Evolutionary conservation across 1,139 yeast genomes (phyloP).

Genomic region (Yamadazyma dendronema): DNA sequence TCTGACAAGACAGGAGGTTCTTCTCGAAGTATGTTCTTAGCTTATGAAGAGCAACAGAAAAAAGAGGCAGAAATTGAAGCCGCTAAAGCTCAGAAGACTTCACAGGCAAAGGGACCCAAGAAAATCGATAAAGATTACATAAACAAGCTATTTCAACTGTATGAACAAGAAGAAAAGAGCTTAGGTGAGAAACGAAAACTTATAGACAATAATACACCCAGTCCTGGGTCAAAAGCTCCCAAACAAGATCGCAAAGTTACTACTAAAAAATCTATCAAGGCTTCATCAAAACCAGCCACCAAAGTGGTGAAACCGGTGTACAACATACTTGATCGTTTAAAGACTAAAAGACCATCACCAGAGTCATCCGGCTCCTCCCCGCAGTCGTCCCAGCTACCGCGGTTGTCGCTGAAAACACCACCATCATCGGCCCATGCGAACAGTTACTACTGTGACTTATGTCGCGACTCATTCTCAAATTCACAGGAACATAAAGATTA

Average conservation of each 20-base stretch:
- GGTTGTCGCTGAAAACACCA: not conserved
- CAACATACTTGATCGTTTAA: constrained; percentile 24
- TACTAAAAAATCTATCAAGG: not conserved
- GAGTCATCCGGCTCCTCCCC: not conserved
- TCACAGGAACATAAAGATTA: constrained; percentile 41
- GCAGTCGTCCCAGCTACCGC: not conserved
- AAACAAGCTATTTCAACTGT: constrained; percentile 17
- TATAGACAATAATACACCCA: not conserved
- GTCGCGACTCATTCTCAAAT: constrained; percentile 27
- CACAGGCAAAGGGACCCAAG: not conserved
- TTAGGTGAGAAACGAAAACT: not conserved
- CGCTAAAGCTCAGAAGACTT: too few relatives aligned
- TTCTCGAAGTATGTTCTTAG: constrained; percentile 6
- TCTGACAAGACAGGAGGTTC: not conserved
- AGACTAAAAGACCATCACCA: not conserved
- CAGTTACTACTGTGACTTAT: constrained; percentile 23
- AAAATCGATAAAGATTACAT: constrained; percentile 16
- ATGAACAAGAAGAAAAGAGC: constrained; percentile 7
- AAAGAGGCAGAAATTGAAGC: constrained; percentile 1
- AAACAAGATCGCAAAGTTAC: too few relatives aligned
- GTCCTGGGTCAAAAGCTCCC: not conserved
- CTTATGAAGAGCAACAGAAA: constrained; percentile 9
- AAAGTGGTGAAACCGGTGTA: constrained; percentile 3
- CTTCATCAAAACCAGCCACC: not conserved
- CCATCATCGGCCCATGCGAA: not conserved